Evolutionary conservation across 140 eudicot genomes (phyloP), one percentile per base, ranked within the genome.

Genomic region (Stevia rebaudiana): DNA sequence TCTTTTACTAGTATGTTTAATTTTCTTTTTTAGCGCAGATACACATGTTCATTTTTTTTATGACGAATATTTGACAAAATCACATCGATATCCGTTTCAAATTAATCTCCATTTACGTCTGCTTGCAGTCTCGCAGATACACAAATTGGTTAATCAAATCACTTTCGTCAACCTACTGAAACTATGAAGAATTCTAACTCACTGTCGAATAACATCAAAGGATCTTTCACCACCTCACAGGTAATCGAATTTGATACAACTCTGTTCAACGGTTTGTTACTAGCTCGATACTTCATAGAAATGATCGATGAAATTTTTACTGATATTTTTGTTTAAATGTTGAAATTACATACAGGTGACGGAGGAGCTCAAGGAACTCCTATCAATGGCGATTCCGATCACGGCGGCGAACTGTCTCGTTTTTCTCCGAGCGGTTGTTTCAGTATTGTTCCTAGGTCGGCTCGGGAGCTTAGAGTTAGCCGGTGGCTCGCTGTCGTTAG

Each of bases 401-500:
- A 90, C 95, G 19, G 95, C 88, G 25, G 85, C 87, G 86, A 90
- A 90, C 77, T 86, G 82, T 37, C 69, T 90, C 9, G 97, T 90
- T 0, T 90, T 82, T 68, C 69, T 86, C 1, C 80, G 95, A 52
- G 95, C 95, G 0, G 87, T 88, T 2, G 96, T 92, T 1, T 92
- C 98, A 0, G 98, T 92, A n/a, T 72, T 92, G 2, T 92, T 92
- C 42, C 50, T 92, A 7, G 98, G 98, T n/a, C 24, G 95, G 47
- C 85, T 92, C 18, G 98, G 98, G 0, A 87, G 96, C 64, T 78
- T 92, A 2, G 98, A 88, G 80, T 75, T 92, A 5, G 98, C 98
- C 65, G 98, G 98, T 6, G 98, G 98, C n/a, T 86, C 98, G 7
- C 80, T 92, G 21, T 85, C 96, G 25, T 77, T 92, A 67, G 98